Evolutionary conservation across 78 protist species (phyloP), one percentile per base, ranked within the genome.

Genomic region (Speleostelium caveatum): DNA sequence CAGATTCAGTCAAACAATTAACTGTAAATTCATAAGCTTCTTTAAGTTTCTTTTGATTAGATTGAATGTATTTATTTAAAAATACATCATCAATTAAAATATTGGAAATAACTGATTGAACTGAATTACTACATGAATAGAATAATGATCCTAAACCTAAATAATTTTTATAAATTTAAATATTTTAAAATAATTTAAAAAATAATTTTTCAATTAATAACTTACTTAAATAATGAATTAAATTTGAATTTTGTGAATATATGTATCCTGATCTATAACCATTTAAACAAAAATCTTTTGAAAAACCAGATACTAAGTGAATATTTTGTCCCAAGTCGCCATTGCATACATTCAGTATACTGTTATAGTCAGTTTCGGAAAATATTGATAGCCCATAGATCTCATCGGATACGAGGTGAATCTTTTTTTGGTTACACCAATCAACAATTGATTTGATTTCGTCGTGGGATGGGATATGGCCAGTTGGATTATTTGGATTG

Each of bases 211-310:
- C 10, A 10, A 10, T 45, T 45, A 45, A 14, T 6, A 45, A 45
- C 53, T 49, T 42, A 22, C 14, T 53, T 3, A 76, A 33, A 33
- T 63, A 63, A 6, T 32, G 33, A 35, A 60, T 16, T 33, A 76
- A 22, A 35, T 60, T 58, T 21, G 38, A 24, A 28, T 73, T 86
- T 32, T 86, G 93, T 28, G 93, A 55, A 76, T 67, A 67, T 22
- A 73, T 21, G 56, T 75, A 74, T 32, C 94, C 94, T 1, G 72
- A 53, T 60, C 94, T 83, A 38, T 61, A 73, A 0, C 94, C 94
- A 72, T 73, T 73, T 24, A 88, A 39, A 79, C 94, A 71, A 56
- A 88, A 88, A 55, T 88, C 94, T 49, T 88, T 88, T 4, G 80
- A 67, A 41, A 88, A 88, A 24, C 94, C 94, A 59, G 73, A 75